Percentiles rank a stretch among this genome's conserved stretches.
Conservation (phyloP, 768 basidiomycete genomes). For the Cystobasidium ongulense region DNA sequence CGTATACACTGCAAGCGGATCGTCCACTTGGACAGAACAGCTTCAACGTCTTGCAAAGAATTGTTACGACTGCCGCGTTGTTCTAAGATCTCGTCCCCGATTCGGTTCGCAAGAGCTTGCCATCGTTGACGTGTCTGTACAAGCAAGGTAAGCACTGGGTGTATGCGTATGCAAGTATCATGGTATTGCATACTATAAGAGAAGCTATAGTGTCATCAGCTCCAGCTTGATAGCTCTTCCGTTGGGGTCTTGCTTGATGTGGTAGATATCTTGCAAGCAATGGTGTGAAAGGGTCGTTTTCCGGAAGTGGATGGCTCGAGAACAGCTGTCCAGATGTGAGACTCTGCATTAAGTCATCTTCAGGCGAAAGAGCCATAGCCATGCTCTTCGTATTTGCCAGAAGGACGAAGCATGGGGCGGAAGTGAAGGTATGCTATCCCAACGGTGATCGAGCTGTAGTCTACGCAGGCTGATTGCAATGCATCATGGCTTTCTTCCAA, state of each 20-base stretch:
- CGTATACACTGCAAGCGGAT: neutral
- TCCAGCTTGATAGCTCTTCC: neutral
- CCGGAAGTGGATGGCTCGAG: slow-evolving; percentile 6
- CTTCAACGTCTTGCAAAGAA: neutral
- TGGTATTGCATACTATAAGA: neutral
- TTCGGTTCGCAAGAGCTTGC: slow-evolving; percentile 18
- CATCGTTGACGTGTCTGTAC: neutral
- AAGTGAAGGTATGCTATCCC: too few relatives aligned
- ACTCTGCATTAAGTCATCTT: neutral
- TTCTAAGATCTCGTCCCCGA: neutral
- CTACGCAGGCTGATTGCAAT: too few relatives aligned
- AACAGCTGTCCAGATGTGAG: neutral
- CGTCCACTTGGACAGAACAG: neutral
- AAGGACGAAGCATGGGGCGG: too few relatives aligned
- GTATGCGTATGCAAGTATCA: neutral
- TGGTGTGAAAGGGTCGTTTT: neutral
- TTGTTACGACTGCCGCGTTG: neutral
- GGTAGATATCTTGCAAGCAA: neutral
- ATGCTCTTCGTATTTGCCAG: neutral
- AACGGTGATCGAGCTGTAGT: too few relatives aligned
- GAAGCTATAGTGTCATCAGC: neutral
- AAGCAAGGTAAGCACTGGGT: neutral
- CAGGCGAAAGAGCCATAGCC: neutral
- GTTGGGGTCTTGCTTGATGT: neutral
- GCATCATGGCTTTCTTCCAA: too few relatives aligned